Percentiles rank a stretch among this genome's conserved stretches.
Conservation (phyloP, 306 rosid species). For the Acmispon strigosus region DNA sequence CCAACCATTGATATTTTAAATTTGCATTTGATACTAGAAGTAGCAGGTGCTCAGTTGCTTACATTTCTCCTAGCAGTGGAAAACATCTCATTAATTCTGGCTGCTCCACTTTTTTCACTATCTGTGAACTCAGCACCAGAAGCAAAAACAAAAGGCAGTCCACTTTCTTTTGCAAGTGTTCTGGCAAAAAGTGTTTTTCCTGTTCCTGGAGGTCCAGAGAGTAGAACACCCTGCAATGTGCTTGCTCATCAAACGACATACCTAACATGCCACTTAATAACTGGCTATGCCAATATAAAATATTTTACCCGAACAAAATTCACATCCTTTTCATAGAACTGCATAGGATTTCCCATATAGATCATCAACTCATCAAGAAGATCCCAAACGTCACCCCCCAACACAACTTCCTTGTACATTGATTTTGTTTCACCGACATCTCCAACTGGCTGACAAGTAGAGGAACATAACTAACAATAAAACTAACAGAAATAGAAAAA, state of each 20-base stretch:
- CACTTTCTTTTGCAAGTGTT: slow-evolving; percentile 86
- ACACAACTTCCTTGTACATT: slow-evolving; percentile 85
- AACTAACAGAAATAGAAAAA: slow-evolving; percentile 6
- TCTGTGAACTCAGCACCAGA: slow-evolving; percentile 99
- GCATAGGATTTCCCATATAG: slow-evolving; percentile 98
- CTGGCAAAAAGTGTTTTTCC: slow-evolving; percentile 98
- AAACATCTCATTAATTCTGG: slow-evolving; percentile 89
- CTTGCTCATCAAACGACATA: slow-evolving; percentile 23
- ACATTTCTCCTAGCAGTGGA: slow-evolving; percentile 91
- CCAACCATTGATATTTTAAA: slow-evolving; percentile 5
- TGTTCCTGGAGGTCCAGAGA: slow-evolving; percentile 99
- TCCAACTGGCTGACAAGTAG: slow-evolving; percentile 67
- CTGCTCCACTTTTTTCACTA: slow-evolving; percentile 92
- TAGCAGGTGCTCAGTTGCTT: slow-evolving; percentile 25
- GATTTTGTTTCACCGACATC: slow-evolving; percentile 76
- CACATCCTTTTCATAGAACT: slow-evolving; percentile 81
- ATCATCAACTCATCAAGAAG: slow-evolving; percentile 96
- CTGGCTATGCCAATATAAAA: slow-evolving; percentile 6
- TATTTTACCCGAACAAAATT: slow-evolving; percentile 86
- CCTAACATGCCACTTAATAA: slow-evolving; percentile 1
- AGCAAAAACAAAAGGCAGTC: slow-evolving; percentile 94
- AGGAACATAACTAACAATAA: slow-evolving; percentile 11
- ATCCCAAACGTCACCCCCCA: slow-evolving; percentile 99
- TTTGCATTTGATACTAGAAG: slow-evolving; percentile 12
- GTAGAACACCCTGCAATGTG: slow-evolving; percentile 82